Base-by-base conservation (phyloP, 2,329 filamentous ascomycete species). In the Gaeumannomyces sp. region DNA sequence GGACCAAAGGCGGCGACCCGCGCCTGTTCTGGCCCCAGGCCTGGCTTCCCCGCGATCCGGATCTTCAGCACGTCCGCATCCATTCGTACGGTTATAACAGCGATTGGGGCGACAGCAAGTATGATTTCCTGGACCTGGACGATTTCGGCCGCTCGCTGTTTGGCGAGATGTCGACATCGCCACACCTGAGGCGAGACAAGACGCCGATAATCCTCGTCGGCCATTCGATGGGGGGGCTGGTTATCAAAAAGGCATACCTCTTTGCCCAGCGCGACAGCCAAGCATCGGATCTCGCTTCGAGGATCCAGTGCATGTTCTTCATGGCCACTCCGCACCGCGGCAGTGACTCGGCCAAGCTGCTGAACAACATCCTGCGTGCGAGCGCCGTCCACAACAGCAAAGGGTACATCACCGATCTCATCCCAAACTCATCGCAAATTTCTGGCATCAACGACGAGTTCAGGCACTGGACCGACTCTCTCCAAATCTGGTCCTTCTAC, bases 211-310 rank as follows among this genome's bases (percentile, higher is more conserved):
- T 82, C 4, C 71, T 81, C 22, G 72, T 82, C 16, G 78, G 71
- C 2, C 80, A 83, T 66, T 78, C 75, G 53, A 80, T 82, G 79
- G 80, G 81, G 1, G 80, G 79, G 14, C 71, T 73, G 63, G 74
- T 79, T 25, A 71, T 71, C 6, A 76, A 77, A 65, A 72, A 76
- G 70, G 74, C 75, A 35, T 77, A 74, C 65, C 71, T 78, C 33
- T 67, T 76, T 11, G 73, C 74, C 11, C 70, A 69, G n/a, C 56
- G n/a, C n/a, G 56, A 58, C 56, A 62, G 61, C 13, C 66, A 65
- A 10, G 74, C 71, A 27, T 66, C 70, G 13, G 64, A 68, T 8
- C 64, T 78, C 6, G 73, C 73, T 6, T 64, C 64, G 13, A 68
- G 73, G 2, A 68, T 78, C 5, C 67, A 71, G 14, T 73, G 75